Base-by-base conservation (phyloP, 1,284 basidiomycete species). In the Cronartium quercuum region DNA sequence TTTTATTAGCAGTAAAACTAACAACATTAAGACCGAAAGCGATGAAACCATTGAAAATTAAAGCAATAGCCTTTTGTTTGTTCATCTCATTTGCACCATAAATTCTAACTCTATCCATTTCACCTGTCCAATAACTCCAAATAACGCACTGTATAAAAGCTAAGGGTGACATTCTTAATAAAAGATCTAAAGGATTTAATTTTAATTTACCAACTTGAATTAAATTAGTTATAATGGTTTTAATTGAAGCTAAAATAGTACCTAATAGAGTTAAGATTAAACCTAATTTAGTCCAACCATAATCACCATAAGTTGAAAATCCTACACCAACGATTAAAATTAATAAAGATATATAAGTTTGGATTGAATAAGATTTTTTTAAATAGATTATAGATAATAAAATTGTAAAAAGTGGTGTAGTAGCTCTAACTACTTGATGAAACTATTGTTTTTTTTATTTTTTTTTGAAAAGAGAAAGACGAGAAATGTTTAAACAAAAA, bases 381-480 rank as follows among this genome's bases (percentile, higher is more conserved):
- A 84, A 80, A 62, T 85, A 77, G 62, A 83, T 68, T 66, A 86
- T 84, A 0, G 92, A 88, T 76, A 95, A 86, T 61, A 89, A 71
- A 77, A 94, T 89, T 2, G 91, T 93, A 83, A 96, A 96, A 68
- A 96, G 85, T 0, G 94, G 94, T 0, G 93, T 91, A 6, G 90
- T 87, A 0, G 93, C 91, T n/a, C 94, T 89, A 41, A 96, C 88
- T 68, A 96, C 92, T 84, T 96, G 94, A 81, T 97, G 94, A 79
- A 96, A 93, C 91, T 94, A 78, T 1, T 55, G n/a, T n/a, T n/a
- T n/a, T n/a, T n/a, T n/a, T n/a, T n/a, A n/a, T n/a, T n/a, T n/a
- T n/a, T n/a, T n/a, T n/a, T n/a, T n/a, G n/a, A 29, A 9, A 24
- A 18, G n/a, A 55, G 12, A 38, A 35, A 9, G n/a, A 18, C 6